Conservation (phyloP, 306 rosid species). For the Oxytropis ochrocephala region DNA sequence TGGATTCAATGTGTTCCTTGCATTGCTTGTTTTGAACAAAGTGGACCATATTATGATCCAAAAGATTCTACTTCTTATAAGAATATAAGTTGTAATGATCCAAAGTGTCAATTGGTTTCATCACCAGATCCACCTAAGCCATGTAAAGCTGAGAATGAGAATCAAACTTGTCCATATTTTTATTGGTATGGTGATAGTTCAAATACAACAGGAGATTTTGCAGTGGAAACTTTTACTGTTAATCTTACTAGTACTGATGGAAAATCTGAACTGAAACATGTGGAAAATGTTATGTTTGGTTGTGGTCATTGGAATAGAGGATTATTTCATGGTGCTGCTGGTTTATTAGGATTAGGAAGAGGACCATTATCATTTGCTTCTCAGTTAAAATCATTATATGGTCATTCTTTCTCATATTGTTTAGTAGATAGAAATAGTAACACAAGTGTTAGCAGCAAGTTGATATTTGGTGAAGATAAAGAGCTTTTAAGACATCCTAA, state of each 20-base stretch:
- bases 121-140: conserved; percentile 84
- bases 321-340: conserved; percentile 91
- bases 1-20: conserved; percentile 98
- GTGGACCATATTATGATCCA: conserved; percentile 76
- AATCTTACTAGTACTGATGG: conserved; percentile 56
- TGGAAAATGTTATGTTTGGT: conserved; percentile 87
- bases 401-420: conserved; percentile 89
- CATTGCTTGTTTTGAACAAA: conserved; percentile 83
- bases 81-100: conserved; percentile 69
- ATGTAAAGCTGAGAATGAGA: conserved; percentile 59
- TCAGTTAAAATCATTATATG: conserved; percentile 88
- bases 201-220: conserved; percentile 89
- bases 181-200: conserved; percentile 98
- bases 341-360: conserved; percentile 82
- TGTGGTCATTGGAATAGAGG: conserved; percentile 99
- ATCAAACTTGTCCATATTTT: conserved; percentile 77
- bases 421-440: conserved; percentile 85
- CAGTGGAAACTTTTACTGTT: conserved; percentile 74
- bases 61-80: conserved; percentile 61
- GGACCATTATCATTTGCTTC: conserved; percentile 93
- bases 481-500: conserved; percentile 50
- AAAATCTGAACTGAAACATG: conserved; percentile 42
- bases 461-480: conserved; percentile 83
- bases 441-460: conserved; percentile 68
- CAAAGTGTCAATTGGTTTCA: conserved; percentile 59